phyloP scores from a whole-genome alignment of 352 stramenopile genomes.

The Phytopythium litorale region DNA sequence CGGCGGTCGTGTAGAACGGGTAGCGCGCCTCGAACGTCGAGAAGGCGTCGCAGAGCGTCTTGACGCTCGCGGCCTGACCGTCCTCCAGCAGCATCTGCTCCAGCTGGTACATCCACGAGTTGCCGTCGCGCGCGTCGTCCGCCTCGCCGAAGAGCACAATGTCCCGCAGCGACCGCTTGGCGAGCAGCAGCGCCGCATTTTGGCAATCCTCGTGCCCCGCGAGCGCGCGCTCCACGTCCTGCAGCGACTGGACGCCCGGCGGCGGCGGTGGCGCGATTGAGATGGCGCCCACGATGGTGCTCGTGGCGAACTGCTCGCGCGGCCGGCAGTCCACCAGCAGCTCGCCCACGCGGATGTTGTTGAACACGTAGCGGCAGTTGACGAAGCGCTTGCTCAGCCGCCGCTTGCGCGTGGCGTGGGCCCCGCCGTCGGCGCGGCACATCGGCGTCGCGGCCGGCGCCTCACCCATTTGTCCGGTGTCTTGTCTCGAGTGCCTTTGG shows the following conservation, averaged over 20 bases:
- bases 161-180: constrained; percentile 42
- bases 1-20: constrained; percentile 58
- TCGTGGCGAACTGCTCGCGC: constrained; percentile 18
- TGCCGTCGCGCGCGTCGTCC: constrained; percentile 16
- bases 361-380: constrained; percentile 66
- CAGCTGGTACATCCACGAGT: constrained; percentile 38
- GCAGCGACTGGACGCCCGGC: constrained; percentile 9
- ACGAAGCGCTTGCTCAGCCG: constrained; percentile 24
- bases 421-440: constrained; percentile 1
- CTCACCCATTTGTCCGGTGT: constrained; percentile 2
- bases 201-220: constrained; percentile 16
- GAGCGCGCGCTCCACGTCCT: constrained; percentile 15
- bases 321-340: constrained; percentile 55
- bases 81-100: constrained; percentile 44
- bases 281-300: constrained; percentile 49
- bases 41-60: constrained; percentile 38
- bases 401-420: constrained; percentile 8
- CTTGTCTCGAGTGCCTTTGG: background rate
- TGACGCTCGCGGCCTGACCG: constrained; percentile 36
- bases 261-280: constrained; percentile 39
- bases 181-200: constrained; percentile 16
- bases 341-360: constrained; percentile 64
- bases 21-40: constrained; percentile 39
- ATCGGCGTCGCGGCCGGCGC: background rate
- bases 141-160: constrained; percentile 46